Percentiles rank a stretch among this genome's conserved stretches.
Evolutionary conservation across 805 yeast genomes (phyloP).

Genomic region (Starmerella sirachaensis): DNA sequence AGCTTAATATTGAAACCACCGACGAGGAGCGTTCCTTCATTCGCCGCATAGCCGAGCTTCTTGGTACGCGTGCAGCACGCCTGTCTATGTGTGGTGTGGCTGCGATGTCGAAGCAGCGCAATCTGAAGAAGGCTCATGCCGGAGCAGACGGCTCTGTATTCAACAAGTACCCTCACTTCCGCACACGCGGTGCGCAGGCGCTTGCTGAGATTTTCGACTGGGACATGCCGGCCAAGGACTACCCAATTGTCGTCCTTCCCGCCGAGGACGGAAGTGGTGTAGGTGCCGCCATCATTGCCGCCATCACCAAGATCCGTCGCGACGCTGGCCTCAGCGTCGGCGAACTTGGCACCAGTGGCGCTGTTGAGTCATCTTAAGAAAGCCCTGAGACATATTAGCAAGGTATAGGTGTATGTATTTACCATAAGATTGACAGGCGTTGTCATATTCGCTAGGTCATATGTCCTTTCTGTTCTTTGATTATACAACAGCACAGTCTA

Average conservation of each 20-base stretch:
- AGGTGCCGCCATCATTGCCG: conserved; percentile 97
- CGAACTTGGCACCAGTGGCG: too few species aligned
- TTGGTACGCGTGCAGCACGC: conserved; percentile 88
- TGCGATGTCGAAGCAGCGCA: conserved; percentile 81
- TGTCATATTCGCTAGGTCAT: too few species aligned
- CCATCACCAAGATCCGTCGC: conserved; percentile 74
- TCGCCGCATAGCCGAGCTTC: conserved; percentile 70
- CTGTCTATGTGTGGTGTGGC: conserved; percentile 91
- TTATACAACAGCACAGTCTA: too few species aligned
- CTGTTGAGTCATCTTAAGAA: background rate
- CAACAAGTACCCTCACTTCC: conserved; percentile 87
- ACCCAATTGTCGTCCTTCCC: conserved; percentile 75
- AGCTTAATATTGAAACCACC: conserved; percentile 54
- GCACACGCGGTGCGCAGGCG: conserved; percentile 77
- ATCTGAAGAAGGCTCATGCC: conserved; percentile 55
- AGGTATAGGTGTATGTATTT: too few species aligned
- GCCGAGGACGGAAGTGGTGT: conserved; percentile 99
- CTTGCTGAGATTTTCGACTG: conserved; percentile 82
- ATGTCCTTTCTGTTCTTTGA: too few species aligned
- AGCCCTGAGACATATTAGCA: too few species aligned
- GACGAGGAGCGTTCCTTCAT: conserved; percentile 68
- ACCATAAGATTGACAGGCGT: too few species aligned
- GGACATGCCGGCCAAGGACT: conserved; percentile 42
- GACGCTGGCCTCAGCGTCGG: conserved; percentile 40
- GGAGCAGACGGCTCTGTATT: conserved; percentile 97